A percentile compares a stretch with the other conserved stretches of the same genome.
Conservation (phyloP, 2,329 filamentous ascomycete species). For the Calonectria hawksworthii region DNA sequence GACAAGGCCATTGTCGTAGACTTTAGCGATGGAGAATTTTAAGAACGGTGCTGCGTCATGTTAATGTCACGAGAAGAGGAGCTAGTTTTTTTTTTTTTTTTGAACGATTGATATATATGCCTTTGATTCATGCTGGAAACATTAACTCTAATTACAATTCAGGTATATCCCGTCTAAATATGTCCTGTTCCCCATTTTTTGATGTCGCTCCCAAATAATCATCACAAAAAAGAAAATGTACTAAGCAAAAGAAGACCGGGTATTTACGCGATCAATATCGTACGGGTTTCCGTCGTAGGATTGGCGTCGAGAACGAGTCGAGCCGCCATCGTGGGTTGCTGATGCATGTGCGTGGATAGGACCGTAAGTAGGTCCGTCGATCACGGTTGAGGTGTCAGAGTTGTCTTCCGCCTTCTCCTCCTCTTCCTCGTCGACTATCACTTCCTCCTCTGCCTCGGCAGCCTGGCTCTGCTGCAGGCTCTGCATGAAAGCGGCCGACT, state of each 20-base stretch:
- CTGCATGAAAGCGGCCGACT: conserved; percentile 16
- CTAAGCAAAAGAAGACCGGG: conserved; percentile 15
- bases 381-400: conserved; percentile 12
- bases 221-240: background rate
- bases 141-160: conserved; percentile 5
- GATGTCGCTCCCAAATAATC: background rate
- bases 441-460: background rate
- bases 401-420: background rate
- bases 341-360: background rate
- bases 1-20: conserved; percentile 72
- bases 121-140: background rate
- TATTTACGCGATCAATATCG: conserved; percentile 20
- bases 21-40: conserved; percentile 65
- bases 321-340: background rate
- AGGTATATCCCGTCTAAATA: background rate
- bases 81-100: background rate
- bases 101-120: background rate
- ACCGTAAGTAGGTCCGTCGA: conserved; percentile 9
- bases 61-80: background rate
- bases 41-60: background rate
- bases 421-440: background rate
- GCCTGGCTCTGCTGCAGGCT: conserved; percentile 14
- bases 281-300: conserved; percentile 20
- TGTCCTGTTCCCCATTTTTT: conserved; percentile 4
- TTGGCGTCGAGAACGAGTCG: background rate